Percentiles rank a stretch among this genome's conserved stretches.
phyloP scores from a whole-genome alignment of 2,329 filamentous ascomycete species.

The Diaporthe velutina region DNA sequence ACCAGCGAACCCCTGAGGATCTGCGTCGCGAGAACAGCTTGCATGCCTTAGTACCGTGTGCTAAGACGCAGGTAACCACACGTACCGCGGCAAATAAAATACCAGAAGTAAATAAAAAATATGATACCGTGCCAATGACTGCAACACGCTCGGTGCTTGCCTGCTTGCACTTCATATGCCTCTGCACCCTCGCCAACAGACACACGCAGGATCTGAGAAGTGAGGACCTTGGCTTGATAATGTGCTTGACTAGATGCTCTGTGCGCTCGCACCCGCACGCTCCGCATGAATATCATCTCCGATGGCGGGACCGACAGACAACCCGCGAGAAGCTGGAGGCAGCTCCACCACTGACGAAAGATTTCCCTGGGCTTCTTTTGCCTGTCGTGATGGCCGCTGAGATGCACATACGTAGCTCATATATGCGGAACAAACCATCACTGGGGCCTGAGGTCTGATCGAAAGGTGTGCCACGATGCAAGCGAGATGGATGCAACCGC shows the following conservation, averaged over 20 bases:
- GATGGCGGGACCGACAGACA: conserved; percentile 26
- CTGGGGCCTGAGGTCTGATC: neutral
- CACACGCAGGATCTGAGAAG: neutral
- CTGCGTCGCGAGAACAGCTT: conserved; percentile 26
- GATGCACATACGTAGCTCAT: neutral
- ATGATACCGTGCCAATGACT: conserved; percentile 18
- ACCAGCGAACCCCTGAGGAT: conserved; percentile 32
- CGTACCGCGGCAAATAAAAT: conserved; percentile 17
- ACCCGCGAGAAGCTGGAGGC: neutral
- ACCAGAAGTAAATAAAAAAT: conserved; percentile 11
- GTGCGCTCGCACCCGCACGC: neutral
- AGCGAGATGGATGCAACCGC: conserved; percentile 14
- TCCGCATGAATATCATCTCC: conserved; percentile 26
- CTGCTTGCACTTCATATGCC: neutral
- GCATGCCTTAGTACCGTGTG: conserved; percentile 20
- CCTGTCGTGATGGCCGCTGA: neutral
- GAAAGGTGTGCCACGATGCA: neutral
- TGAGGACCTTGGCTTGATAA: neutral
- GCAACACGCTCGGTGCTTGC: conserved; percentile 4
- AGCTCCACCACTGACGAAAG: conserved; percentile 6
- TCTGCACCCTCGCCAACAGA: neutral
- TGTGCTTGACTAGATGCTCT: neutral
- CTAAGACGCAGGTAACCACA: conserved; percentile 23
- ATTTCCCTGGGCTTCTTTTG: neutral
- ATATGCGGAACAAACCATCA: neutral